A percentile compares a stretch with the other conserved stretches of the same genome.
Evolutionary conservation across 2,329 filamentous ascomycete species (phyloP).

Genomic region (Colletotrichum simmondsii): DNA sequence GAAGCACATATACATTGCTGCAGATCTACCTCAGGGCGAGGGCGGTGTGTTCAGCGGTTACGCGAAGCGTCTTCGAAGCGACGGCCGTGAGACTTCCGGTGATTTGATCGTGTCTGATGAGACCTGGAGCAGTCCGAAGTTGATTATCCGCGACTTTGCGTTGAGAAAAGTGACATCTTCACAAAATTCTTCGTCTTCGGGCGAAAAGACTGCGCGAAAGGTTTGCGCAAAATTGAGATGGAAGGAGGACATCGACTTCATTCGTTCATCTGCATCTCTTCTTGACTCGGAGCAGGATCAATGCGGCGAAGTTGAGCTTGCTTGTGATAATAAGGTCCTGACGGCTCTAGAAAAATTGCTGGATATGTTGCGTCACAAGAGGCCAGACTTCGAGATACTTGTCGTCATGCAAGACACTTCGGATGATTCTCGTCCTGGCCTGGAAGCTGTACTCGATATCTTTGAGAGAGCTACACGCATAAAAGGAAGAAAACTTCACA

Average conservation of each 20-base stretch:
- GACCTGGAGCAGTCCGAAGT: conserved; percentile 21
- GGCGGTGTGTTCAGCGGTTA: conserved; percentile 3
- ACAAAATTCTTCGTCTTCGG: not conserved
- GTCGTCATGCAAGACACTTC: not conserved
- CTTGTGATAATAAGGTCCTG: not conserved
- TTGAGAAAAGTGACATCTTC: conserved; percentile 31
- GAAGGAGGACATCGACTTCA: conserved; percentile 11
- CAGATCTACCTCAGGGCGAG: not conserved
- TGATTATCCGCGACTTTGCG: conserved; percentile 24
- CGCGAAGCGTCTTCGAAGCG: not conserved
- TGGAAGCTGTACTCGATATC: too few relatives aligned
- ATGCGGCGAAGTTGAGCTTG: not conserved
- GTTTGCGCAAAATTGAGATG: conserved; percentile 13
- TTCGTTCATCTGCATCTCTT: not conserved
- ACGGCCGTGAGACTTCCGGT: conserved; percentile 16
- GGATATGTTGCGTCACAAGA: not conserved
- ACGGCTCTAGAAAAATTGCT: not conserved
- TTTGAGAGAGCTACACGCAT: too few relatives aligned
- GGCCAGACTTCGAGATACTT: not conserved
- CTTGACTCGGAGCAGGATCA: not conserved
- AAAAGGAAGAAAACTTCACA: not conserved
- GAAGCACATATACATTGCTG: conserved; percentile 6
- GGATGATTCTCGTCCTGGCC: not conserved
- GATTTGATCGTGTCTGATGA: conserved; percentile 27
- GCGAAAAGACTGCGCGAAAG: not conserved